Percentiles rank a stretch among this genome's conserved stretches.
Evolutionary conservation across 441 rosid species (phyloP).

Genomic region (Croton setiger): DNA sequence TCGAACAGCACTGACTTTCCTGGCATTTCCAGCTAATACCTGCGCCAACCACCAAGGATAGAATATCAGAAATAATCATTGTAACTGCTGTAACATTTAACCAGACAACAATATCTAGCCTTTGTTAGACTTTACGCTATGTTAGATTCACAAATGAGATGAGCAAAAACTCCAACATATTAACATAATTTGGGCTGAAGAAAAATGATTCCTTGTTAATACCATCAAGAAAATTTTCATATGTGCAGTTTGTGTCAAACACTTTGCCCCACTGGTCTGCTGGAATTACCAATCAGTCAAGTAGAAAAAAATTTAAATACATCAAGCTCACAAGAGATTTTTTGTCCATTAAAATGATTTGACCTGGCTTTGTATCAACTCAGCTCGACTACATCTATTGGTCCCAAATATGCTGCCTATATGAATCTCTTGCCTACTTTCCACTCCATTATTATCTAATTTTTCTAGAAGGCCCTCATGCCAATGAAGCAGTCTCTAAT

Average conservation of each 20-base stretch:
- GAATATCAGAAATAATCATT: constrained; percentile 9
- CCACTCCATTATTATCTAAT: neutral
- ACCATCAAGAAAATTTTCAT: neutral
- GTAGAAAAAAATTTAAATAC: neutral
- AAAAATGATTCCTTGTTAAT: neutral
- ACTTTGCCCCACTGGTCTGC: neutral
- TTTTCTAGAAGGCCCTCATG: neutral
- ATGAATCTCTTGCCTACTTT: neutral
- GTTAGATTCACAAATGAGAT: constrained; percentile 7
- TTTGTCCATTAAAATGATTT: neutral
- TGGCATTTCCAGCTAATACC: constrained; percentile 96
- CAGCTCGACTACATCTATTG: neutral
- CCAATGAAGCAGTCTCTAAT: neutral
- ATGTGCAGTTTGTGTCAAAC: neutral
- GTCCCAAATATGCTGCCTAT: neutral
- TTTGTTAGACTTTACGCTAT: neutral
- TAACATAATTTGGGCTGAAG: neutral
- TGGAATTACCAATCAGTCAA: neutral
- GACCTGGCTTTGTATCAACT: neutral
- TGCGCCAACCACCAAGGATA: constrained; percentile 31
- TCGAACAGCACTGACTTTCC: constrained; percentile 92
- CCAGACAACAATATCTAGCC: neutral
- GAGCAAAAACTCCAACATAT: constrained; percentile 3
- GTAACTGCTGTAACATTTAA: constrained; percentile 12
- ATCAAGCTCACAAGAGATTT: neutral